These are phyloP conservation scores for Marvania coccoides DNA, from an alignment of 139 green algal genomes.

Conservation along the genomic window DNA sequence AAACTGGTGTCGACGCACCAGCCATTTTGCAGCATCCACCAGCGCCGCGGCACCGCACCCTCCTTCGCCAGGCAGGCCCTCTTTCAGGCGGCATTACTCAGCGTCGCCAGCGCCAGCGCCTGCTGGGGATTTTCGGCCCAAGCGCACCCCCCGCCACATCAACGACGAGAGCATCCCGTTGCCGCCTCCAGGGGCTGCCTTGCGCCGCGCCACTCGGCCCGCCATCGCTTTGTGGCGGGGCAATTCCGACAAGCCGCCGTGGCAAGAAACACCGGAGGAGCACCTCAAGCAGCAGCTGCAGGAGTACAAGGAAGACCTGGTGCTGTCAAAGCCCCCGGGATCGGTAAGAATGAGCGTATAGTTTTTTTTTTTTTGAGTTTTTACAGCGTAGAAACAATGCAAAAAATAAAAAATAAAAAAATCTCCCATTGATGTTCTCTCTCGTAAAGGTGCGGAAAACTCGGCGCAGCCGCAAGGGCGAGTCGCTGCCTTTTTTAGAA, in stretches of 20 bases:
- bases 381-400: neutral
- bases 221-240: neutral
- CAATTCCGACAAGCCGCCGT: neutral
- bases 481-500: neutral
- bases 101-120: neutral
- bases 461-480: too few relatives aligned
- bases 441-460: too few relatives aligned
- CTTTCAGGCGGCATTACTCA: neutral
- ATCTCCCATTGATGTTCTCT: too few relatives aligned
- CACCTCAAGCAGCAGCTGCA: neutral
- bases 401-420: neutral
- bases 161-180: neutral
- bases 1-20: neutral
- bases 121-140: too few relatives aligned
- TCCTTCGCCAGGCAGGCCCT: too few relatives aligned
- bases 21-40: neutral
- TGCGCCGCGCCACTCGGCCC: neutral
- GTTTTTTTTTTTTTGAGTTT: neutral
- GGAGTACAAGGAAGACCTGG: neutral
- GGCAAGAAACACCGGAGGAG: neutral
- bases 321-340: neutral
- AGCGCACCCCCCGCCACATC: neutral
- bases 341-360: neutral
- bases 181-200: neutral
- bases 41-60: too few relatives aligned